Conservation (phyloP, 2,329 filamentous ascomycete genomes). For the Claviceps purpurea region DNA sequence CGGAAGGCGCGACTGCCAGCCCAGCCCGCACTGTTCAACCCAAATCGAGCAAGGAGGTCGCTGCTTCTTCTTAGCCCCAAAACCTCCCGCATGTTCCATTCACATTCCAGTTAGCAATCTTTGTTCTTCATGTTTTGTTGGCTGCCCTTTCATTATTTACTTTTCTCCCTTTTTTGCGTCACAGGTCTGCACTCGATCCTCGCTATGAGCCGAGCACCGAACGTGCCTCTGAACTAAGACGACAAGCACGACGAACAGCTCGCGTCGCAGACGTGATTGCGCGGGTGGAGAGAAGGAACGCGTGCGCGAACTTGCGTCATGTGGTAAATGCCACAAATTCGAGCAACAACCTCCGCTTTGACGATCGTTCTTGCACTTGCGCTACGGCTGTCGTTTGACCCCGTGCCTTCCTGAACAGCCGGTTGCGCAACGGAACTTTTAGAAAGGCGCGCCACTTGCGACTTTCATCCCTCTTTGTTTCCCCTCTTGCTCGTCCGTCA, state of each 20-base stretch:
- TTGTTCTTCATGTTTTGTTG: slow-evolving; percentile 2
- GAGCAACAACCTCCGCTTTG: slow-evolving; percentile 2
- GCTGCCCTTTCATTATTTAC: not conserved
- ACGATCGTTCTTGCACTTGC: not conserved
- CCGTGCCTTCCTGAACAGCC: not conserved
- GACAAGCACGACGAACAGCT: slow-evolving; percentile 2
- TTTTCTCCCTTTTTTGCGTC: not conserved
- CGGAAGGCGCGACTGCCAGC: slow-evolving; percentile 8
- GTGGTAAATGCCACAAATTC: slow-evolving; percentile 5
- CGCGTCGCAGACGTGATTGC: not conserved
- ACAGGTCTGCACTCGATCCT: not conserved
- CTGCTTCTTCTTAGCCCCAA: slow-evolving; percentile 4
- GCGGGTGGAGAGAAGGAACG: slow-evolving; percentile 1
- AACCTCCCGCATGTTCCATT: slow-evolving; percentile 5
- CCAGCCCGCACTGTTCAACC: slow-evolving; percentile 6
- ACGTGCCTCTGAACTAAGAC: slow-evolving; percentile 4
- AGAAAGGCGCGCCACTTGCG: not conserved
- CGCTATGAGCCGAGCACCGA: slow-evolving; percentile 3
- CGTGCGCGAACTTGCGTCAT: slow-evolving; percentile 3
- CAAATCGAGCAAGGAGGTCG: slow-evolving; percentile 6
- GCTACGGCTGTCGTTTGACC: not conserved
- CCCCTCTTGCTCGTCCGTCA: not conserved
- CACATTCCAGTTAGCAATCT: slow-evolving; percentile 4
- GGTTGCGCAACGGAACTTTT: not conserved
- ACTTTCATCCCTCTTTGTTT: not conserved